Evolutionary conservation across 2,329 filamentous ascomycete genomes (phyloP).

Genomic region (Triangularia setosa): DNA sequence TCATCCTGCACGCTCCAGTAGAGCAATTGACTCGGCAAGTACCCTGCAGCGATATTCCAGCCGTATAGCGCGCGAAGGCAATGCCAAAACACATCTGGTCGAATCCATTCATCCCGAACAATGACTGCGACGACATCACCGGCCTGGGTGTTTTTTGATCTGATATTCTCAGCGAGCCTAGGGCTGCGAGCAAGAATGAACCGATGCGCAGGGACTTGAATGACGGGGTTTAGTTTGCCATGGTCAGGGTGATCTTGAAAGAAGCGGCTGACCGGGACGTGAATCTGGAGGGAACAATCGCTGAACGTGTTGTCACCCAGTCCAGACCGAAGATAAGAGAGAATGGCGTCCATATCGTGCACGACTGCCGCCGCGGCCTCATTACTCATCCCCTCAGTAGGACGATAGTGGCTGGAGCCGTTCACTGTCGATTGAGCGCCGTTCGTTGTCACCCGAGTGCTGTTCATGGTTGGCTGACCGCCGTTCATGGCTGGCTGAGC

Average conservation of each 20-base stretch:
- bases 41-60: slow-evolving; percentile 39
- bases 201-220: slow-evolving; percentile 51
- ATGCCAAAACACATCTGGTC: slow-evolving; percentile 53
- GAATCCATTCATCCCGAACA: slow-evolving; percentile 49
- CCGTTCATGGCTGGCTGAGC: slow-evolving; percentile 20
- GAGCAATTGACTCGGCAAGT: slow-evolving; percentile 26
- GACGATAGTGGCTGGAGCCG: slow-evolving; percentile 16
- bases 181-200: slow-evolving; percentile 54
- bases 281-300: slow-evolving; percentile 46
- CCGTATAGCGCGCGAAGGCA: slow-evolving; percentile 57
- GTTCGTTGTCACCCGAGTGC: slow-evolving; percentile 18
- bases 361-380: slow-evolving; percentile 1
- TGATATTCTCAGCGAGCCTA: slow-evolving; percentile 30
- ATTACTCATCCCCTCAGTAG: slow-evolving; percentile 13
- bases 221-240: slow-evolving; percentile 11
- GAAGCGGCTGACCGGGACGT: slow-evolving; percentile 29
- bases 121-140: slow-evolving; percentile 43
- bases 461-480: slow-evolving; percentile 17
- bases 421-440: slow-evolving; percentile 19
- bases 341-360: slow-evolving; percentile 18
- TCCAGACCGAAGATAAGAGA: slow-evolving; percentile 19
- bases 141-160: slow-evolving; percentile 28
- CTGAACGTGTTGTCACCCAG: slow-evolving; percentile 29
- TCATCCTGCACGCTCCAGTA: slow-evolving; percentile 22
- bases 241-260: slow-evolving; percentile 21